Evolutionary conservation across 495 filamentous ascomycete species (phyloP).

Genomic region (Penicillium arizonense): DNA sequence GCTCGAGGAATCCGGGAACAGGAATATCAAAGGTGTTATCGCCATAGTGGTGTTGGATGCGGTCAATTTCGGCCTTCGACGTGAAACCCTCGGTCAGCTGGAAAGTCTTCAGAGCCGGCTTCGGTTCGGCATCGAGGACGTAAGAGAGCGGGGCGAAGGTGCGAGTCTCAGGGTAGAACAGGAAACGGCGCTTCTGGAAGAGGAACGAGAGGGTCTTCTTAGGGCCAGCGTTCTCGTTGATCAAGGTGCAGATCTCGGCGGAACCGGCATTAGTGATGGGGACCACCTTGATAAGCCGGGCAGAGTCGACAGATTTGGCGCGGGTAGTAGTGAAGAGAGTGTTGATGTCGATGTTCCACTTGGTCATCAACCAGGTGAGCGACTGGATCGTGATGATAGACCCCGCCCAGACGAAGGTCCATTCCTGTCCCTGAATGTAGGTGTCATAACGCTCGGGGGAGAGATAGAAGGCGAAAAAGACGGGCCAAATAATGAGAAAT

Average conservation of each 20-base stretch:
- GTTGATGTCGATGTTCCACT: conserved; percentile 91
- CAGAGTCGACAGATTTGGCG: conserved; percentile 69
- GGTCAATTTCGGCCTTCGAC: conserved; percentile 67
- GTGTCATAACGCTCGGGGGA: conserved; percentile 79
- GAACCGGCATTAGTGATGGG: conserved; percentile 86
- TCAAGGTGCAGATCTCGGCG: conserved; percentile 81
- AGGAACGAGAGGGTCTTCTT: conserved; percentile 82
- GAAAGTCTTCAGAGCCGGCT: conserved; percentile 70
- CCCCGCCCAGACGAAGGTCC: conserved; percentile 93
- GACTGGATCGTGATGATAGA: conserved; percentile 84
- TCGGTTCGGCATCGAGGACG: conserved; percentile 80
- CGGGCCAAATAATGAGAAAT: conserved; percentile 85
- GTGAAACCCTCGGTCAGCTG: conserved; percentile 74
- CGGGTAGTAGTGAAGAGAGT: conserved; percentile 76
- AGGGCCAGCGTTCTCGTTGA: conserved; percentile 67
- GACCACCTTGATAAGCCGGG: conserved; percentile 90
- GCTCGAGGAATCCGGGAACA: conserved; percentile 89
- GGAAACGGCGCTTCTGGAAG: conserved; percentile 97
- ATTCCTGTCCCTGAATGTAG: conserved; percentile 85
- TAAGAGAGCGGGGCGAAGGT: conserved; percentile 81
- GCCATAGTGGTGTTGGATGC: conserved; percentile 88
- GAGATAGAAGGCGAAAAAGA: conserved; percentile 84
- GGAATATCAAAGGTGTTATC: conserved; percentile 97
- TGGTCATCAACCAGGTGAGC: conserved; percentile 90
- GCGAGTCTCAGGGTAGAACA: conserved; percentile 68